Conservation (phyloP, 805 yeast species). For the Metschnikowia matae region DNA sequence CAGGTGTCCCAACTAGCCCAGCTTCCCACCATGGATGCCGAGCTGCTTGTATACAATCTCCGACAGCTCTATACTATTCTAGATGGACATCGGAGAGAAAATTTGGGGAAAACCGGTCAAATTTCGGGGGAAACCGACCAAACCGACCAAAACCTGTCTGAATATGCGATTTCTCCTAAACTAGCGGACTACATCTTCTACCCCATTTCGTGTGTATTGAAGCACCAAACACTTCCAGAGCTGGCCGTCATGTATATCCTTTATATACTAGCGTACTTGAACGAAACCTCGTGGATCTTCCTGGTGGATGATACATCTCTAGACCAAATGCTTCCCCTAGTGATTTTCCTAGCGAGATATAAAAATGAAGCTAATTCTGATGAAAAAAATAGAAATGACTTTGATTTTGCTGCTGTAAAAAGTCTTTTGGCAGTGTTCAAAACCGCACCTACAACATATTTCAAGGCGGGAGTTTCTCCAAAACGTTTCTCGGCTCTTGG, state of each 20-base stretch:
- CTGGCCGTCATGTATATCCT: constrained; percentile 22
- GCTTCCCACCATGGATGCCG: constrained; percentile 9
- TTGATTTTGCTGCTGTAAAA: constrained; percentile 17
- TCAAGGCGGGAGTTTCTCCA: constrained; percentile 7
- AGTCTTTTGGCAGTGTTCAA: constrained; percentile 16
- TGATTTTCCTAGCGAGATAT: constrained; percentile 21
- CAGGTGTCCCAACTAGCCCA: constrained; percentile 23
- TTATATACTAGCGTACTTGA: constrained; percentile 26
- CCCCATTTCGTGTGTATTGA: constrained; percentile 33
- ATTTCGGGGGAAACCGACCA: too few species aligned
- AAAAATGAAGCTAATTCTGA: neutral
- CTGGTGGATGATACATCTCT: constrained; percentile 21
- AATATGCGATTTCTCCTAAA: constrained; percentile 26
- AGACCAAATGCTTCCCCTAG: constrained; percentile 36
- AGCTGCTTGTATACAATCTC: constrained; percentile 11
- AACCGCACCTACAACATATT: constrained; percentile 21
- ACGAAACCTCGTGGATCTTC: constrained; percentile 28
- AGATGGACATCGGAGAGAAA: constrained; percentile 11
- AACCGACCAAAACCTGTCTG: neutral
- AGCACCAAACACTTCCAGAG: constrained; percentile 23
- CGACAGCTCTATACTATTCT: constrained; percentile 11
- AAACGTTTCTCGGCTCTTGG: constrained; percentile 28
- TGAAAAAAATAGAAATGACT: neutral
- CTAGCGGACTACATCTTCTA: constrained; percentile 41
- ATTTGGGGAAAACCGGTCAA: neutral